These are phyloP conservation scores for Cerioporus squamosus DNA, from an alignment of 1,284 basidiomycete species.

Conservation along the genomic window DNA sequence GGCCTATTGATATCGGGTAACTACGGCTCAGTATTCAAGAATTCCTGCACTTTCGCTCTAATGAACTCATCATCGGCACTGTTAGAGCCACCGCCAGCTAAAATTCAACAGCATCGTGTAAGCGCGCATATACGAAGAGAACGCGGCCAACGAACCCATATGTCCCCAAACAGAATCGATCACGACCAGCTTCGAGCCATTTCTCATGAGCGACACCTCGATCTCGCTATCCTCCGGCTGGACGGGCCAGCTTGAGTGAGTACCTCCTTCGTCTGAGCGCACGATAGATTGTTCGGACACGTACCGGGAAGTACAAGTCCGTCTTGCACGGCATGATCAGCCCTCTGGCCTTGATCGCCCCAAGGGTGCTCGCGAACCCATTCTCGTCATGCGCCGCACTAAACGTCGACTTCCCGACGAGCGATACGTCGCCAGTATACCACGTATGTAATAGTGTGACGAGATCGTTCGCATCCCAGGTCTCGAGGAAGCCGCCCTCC, in stretches of 20 bases:
- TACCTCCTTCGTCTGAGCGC: background rate
- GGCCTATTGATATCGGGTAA: too few species aligned
- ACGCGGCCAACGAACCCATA: slow-evolving; percentile 44
- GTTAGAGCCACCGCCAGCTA: too few species aligned
- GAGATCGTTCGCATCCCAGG: slow-evolving; percentile 64
- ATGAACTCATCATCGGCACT: too few species aligned
- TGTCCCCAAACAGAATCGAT: slow-evolving; percentile 65
- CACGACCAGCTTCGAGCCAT: slow-evolving; percentile 47
- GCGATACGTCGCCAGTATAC: slow-evolving; percentile 57
- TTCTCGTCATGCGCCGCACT: slow-evolving; percentile 38
- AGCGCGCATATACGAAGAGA: too few species aligned
- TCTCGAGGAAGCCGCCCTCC: slow-evolving; percentile 49
- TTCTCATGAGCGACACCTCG: slow-evolving; percentile 49
- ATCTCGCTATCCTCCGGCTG: slow-evolving; percentile 61
- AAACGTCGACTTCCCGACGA: slow-evolving; percentile 32
- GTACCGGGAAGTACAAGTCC: slow-evolving; percentile 54
- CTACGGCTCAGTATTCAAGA: too few species aligned
- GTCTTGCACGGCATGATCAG: slow-evolving; percentile 57
- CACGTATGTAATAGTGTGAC: slow-evolving; percentile 58
- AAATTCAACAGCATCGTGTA: too few species aligned
- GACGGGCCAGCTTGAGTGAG: too few species aligned
- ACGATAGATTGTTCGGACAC: slow-evolving; percentile 1
- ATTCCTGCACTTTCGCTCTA: too few species aligned
- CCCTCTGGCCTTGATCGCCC: slow-evolving; percentile 41
- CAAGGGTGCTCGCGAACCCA: slow-evolving; percentile 44